Conservation (phyloP, 371 early-diverging fungal species). For the Mortierella sp. region DNA sequence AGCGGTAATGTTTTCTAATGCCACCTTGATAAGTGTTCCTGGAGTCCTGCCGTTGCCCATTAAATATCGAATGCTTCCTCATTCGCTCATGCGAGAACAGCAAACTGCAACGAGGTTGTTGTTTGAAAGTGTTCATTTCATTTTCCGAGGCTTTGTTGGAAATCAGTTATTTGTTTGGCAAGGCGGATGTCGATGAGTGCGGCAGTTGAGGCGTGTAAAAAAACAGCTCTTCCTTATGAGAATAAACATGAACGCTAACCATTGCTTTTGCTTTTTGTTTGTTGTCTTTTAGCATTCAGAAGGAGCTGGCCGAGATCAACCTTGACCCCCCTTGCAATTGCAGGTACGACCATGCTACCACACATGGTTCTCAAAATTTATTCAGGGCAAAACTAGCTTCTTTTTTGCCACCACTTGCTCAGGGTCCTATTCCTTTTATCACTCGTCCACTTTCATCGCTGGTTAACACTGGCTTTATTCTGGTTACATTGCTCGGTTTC, state of each 20-base stretch:
- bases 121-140: not conserved
- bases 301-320: slow-evolving; percentile 95
- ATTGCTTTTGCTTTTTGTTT: slow-evolving; percentile 14
- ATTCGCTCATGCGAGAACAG: not conserved
- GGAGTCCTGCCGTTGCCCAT: not conserved
- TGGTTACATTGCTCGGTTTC: slow-evolving; percentile 17
- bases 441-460: not conserved
- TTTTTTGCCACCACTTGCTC: not conserved
- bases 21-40: not conserved
- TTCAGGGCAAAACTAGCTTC: not conserved
- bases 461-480: slow-evolving; percentile 48
- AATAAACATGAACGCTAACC: not conserved
- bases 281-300: slow-evolving; percentile 79
- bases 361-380: not conserved
- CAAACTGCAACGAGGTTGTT: not conserved
- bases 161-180: not conserved
- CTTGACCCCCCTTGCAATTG: slow-evolving; percentile 96
- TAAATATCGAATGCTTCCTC: slow-evolving; percentile 12
- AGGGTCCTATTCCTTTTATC: not conserved
- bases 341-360: slow-evolving; percentile 68
- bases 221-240: not conserved
- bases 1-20: slow-evolving; percentile 26
- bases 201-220: not conserved
- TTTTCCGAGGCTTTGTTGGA: not conserved
- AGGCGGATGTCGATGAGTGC: not conserved